These are phyloP conservation scores for Elaeis guineensis DNA, from an alignment of 176 grass and related monocot genomes.

Conservation along the genomic window DNA sequence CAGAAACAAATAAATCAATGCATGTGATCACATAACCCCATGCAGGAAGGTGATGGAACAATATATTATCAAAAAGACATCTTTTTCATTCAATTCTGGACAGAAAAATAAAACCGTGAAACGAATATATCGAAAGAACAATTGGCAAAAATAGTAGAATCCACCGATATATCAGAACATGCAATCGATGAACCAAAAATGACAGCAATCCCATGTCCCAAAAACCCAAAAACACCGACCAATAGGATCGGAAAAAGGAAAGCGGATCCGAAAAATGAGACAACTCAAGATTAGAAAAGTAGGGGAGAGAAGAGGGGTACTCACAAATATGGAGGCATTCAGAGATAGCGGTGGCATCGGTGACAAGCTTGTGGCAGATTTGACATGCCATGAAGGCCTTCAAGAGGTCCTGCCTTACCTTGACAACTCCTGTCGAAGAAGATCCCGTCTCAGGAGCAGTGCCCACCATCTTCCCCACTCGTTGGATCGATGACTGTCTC, in stretches of 20 bases:
- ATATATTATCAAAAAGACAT: too few relatives aligned
- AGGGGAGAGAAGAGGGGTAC: too few relatives aligned
- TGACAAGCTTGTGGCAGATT: conserved; percentile 57
- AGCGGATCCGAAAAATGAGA: conserved; percentile 8
- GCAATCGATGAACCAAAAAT: conserved; percentile 7
- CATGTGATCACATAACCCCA: too few relatives aligned
- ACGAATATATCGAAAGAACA: too few relatives aligned
- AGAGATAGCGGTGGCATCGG: conserved; percentile 67
- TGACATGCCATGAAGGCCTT: conserved; percentile 57
- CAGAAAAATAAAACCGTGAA: too few relatives aligned
- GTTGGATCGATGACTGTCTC: too few relatives aligned
- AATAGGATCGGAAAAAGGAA: not conserved
- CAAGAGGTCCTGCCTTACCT: conserved; percentile 36
- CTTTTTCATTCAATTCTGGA: too few relatives aligned
- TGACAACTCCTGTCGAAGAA: not conserved
- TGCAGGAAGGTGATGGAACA: too few relatives aligned
- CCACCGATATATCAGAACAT: not conserved
- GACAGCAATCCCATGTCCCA: conserved; percentile 12
- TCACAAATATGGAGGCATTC: conserved; percentile 92
- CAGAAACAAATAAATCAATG: too few relatives aligned
- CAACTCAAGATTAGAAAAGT: not conserved
- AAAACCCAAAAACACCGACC: conserved; percentile 2
- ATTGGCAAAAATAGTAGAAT: not conserved
- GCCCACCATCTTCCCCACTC: too few relatives aligned
- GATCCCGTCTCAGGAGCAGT: too few relatives aligned